Evolutionary conservation across 2,329 filamentous ascomycete species (phyloP), one percentile per base, ranked within the genome.

Genomic region (Penicillium hesseltinei): DNA sequence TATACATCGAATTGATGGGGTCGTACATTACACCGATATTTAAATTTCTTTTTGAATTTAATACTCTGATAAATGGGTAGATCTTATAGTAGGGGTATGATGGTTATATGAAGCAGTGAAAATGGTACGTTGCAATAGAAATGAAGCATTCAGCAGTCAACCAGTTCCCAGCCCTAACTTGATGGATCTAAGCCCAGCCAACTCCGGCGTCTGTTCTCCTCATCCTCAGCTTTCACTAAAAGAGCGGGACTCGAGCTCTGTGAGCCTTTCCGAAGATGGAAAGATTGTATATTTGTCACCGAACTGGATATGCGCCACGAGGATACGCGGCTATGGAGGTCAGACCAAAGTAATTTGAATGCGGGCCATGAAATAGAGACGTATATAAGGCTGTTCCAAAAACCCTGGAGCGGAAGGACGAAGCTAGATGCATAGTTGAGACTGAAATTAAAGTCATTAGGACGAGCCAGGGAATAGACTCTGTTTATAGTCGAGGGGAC

Each of bases 381-480:
- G 73, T 94, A 95, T 63, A 95, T 91, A 57, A 89, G 73, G 19
- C 87, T 84, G 71, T 95, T 95, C 90, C 90, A 94, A 67, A 92
- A 89, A 0, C 91, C 91, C 70, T 95, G 91, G 0, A 92, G 80
- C 0, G 91, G 90, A 9, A 95, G 80, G 1, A 94, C 90, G 40
- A 91, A 81, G 0, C 88, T 86, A 23, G 88, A 87, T 62, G 87
- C 83, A 62, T 88, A 85, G 66, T 90, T 86, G 25, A 94, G 82
- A 0, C 81, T 77, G 29, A 86, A 81, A 15, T 79, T 81, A 0
- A 81, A 74, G 4, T 80, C 57, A 27, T 81, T 74, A 0, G 80
- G 77, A 66, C 88, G 78, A 9, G 86, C 79, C 17, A 92, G 78
- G 4, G 85, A 85, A 73, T 89, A 92, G 17, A 92, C 82, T 10